A percentile compares a stretch with the other conserved stretches of the same genome.
phyloP scores from a whole-genome alignment of 768 basidiomycete genomes.

The Mycena latifolia region DNA sequence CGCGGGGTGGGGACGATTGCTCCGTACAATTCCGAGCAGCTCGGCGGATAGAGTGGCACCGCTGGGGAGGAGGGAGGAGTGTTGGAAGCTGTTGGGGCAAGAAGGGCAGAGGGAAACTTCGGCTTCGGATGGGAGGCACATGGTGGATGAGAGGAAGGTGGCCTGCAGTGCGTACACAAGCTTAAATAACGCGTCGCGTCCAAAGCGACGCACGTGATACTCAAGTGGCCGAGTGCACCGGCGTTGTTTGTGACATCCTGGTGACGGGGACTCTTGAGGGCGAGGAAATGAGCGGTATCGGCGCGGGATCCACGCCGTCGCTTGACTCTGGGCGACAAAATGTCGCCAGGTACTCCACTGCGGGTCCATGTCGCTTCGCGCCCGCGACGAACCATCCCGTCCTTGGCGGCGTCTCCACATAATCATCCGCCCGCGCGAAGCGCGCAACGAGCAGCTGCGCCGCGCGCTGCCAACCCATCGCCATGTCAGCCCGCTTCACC shows the following conservation, averaged over 20 bases:
- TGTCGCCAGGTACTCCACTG: slow-evolving; percentile 13
- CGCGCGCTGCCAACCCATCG: slow-evolving; percentile 1
- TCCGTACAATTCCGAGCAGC: not conserved
- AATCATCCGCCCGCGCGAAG: slow-evolving; percentile 19
- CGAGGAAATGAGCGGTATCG: slow-evolving; percentile 2
- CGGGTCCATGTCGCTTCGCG: not conserved
- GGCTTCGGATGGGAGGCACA: not conserved
- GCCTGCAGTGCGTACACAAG: not conserved
- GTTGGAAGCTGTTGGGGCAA: not conserved
- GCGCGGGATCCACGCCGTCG: not conserved
- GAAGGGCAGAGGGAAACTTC: not conserved
- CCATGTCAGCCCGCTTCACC: slow-evolving; percentile 1
- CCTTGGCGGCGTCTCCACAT: not conserved
- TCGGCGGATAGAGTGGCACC: not conserved
- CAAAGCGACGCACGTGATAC: too few species aligned
- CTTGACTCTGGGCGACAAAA: slow-evolving; percentile 15
- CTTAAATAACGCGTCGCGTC: not conserved
- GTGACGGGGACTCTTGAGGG: too few species aligned
- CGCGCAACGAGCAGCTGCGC: slow-evolving; percentile 17
- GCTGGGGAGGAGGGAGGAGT: not conserved
- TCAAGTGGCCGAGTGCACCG: too few species aligned
- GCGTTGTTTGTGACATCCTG: too few species aligned
- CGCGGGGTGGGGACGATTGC: not conserved
- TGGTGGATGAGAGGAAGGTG: slow-evolving; percentile 1
- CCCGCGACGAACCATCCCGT: not conserved